Conservation (phyloP, 2,329 filamentous ascomycete species). For the Aspergillus niger region DNA sequence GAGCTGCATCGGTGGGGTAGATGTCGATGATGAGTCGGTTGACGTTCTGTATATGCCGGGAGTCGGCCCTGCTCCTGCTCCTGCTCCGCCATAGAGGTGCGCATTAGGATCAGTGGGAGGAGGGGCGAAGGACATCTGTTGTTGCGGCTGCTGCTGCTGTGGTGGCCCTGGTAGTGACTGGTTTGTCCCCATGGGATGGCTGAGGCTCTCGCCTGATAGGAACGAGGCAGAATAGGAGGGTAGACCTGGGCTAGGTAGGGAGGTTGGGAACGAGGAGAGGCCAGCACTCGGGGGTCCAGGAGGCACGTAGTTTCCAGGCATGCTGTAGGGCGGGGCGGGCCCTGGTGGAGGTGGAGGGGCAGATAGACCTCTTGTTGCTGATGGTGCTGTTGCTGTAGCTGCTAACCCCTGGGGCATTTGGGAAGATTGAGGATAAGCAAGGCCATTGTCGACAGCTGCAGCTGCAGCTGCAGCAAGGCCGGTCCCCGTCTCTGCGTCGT, state of each 20-base stretch:
- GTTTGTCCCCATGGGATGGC: not conserved
- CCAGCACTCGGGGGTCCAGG: constrained; percentile 39
- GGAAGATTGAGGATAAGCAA: constrained; percentile 35
- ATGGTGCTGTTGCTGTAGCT: not conserved
- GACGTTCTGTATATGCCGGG: not conserved
- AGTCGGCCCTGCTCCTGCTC: too few relatives aligned
- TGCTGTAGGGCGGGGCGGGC: constrained; percentile 26
- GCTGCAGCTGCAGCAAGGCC: constrained; percentile 46
- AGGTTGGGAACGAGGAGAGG: constrained; percentile 29
- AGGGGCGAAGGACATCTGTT: constrained; percentile 31
- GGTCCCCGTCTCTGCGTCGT: constrained; percentile 54
- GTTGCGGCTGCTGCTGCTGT: not conserved
- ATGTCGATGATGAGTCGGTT: constrained; percentile 17
- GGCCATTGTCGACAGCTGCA: constrained; percentile 40
- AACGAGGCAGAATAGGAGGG: constrained; percentile 34
- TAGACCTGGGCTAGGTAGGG: constrained; percentile 29
- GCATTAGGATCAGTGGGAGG: constrained; percentile 39
- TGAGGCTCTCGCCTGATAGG: constrained; percentile 18
- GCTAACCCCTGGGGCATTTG: constrained; percentile 24
- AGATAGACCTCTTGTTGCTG: constrained; percentile 12
- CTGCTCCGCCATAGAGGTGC: constrained; percentile 31
- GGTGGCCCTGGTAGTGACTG: not conserved
- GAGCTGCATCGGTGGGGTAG: constrained; percentile 25
- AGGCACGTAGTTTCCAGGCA: constrained; percentile 34
- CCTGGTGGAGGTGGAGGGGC: constrained; percentile 22